Percentiles rank a stretch among this genome's conserved stretches.
These are phyloP conservation scores for Hypholoma sublateritium DNA, from an alignment of 768 basidiomycete genomes.

Conservation along the genomic window DNA sequence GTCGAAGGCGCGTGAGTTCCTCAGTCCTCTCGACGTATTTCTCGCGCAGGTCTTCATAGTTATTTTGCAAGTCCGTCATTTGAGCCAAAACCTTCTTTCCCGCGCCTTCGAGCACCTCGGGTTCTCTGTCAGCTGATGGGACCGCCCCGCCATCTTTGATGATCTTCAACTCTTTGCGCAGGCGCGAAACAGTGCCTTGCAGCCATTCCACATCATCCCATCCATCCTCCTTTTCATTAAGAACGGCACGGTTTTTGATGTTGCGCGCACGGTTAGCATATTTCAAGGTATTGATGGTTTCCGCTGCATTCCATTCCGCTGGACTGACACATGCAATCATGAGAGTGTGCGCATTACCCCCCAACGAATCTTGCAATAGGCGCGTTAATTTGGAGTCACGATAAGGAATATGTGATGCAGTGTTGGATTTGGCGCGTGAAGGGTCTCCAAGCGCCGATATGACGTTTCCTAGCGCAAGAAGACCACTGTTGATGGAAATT, in stretches of 20 bases:
- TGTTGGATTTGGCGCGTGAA: constrained; percentile 77
- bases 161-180: constrained; percentile 83
- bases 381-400: constrained; percentile 98
- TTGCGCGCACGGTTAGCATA: constrained; percentile 97
- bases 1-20: constrained; percentile 77
- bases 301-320: constrained; percentile 91
- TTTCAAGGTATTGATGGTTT: constrained; percentile 94
- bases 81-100: constrained; percentile 78
- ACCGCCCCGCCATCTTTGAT: constrained; percentile 66
- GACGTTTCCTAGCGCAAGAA: constrained; percentile 95
- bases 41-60: constrained; percentile 80
- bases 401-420: constrained; percentile 91
- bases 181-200: constrained; percentile 79
- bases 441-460: constrained; percentile 98
- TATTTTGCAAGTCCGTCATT: constrained; percentile 81
- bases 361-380: constrained; percentile 92
- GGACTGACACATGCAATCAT: constrained; percentile 99
- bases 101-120: constrained; percentile 53
- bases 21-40: constrained; percentile 89
- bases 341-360: constrained; percentile 95
- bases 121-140: constrained; percentile 28
- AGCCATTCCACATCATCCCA: constrained; percentile 99
- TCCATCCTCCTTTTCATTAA: constrained; percentile 94
- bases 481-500: constrained; percentile 97
- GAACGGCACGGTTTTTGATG: constrained; percentile 91